Percentiles rank a stretch among this genome's conserved stretches.
phyloP scores from a whole-genome alignment of 139 green algal species.

The Closterium sp. region DNA sequence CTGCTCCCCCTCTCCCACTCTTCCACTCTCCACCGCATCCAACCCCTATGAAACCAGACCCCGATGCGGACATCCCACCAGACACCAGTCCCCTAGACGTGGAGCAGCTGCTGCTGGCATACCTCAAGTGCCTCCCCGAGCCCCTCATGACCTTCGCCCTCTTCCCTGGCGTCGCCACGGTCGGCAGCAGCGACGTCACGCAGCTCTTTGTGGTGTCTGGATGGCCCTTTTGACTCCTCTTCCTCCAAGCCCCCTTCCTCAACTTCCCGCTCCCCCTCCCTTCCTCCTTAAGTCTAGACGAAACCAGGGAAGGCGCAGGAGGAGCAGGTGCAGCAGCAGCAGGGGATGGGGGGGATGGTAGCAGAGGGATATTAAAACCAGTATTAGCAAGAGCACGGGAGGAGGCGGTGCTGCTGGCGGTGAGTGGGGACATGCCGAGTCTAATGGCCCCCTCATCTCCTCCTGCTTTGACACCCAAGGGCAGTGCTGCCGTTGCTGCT shows the following conservation, averaged over 20 bases:
- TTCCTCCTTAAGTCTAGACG: too few species aligned
- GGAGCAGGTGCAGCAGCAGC: too few species aligned
- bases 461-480: neutral
- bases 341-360: too few species aligned
- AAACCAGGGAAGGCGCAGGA: too few species aligned
- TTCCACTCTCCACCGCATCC: neutral
- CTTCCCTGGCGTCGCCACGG: constrained; percentile 4
- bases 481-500: too few species aligned
- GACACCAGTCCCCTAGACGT: constrained; percentile 23
- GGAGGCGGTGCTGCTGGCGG: neutral
- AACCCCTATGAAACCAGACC: neutral
- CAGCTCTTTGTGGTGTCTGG: too few species aligned
- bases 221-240: too few species aligned
- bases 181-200: neutral
- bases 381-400: neutral
- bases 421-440: neutral
- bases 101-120: constrained; percentile 27
- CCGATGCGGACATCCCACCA: neutral
- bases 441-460: neutral
- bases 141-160: constrained; percentile 34
- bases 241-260: too few species aligned
- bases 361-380: neutral
- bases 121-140: constrained; percentile 33
- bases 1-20: neutral
- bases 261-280: too few species aligned